These are phyloP conservation scores for Pyrenophora tritici-repentis DNA, from an alignment of 2,329 filamentous ascomycete genomes.

Conservation along the genomic window DNA sequence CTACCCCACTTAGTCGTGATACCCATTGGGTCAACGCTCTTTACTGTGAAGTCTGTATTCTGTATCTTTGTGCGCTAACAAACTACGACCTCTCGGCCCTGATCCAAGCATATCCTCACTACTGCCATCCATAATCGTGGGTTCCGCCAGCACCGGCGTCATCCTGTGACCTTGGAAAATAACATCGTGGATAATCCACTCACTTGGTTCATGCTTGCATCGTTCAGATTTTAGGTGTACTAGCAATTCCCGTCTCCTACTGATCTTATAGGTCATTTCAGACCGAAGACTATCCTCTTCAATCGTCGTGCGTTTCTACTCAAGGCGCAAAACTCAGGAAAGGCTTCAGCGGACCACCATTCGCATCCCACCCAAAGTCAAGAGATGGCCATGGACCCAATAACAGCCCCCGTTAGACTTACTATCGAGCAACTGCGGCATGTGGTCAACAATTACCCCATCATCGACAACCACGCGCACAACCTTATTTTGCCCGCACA, in stretches of 20 bases:
- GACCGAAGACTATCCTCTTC: not conserved
- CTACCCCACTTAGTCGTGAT: slow-evolving; percentile 8
- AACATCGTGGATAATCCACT: slow-evolving; percentile 4
- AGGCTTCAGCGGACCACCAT: not conserved
- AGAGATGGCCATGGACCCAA: slow-evolving; percentile 23
- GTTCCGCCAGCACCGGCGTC: slow-evolving; percentile 11
- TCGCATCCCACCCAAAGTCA: not conserved
- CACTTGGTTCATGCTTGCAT: slow-evolving; percentile 11
- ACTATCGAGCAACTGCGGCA: slow-evolving; percentile 41
- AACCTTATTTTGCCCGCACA: slow-evolving; percentile 64
- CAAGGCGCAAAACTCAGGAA: not conserved
- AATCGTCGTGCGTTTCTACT: not conserved
- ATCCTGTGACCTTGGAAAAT: slow-evolving; percentile 12
- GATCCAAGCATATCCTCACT: not conserved
- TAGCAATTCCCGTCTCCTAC: not conserved
- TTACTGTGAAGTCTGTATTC: not conserved
- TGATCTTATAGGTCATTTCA: not conserved
- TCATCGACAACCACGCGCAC: slow-evolving; percentile 76
- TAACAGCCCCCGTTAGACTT: slow-evolving; percentile 20
- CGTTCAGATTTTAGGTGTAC: not conserved
- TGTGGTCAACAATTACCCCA: slow-evolving; percentile 54
- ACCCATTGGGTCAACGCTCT: not conserved
- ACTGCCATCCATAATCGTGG: not conserved
- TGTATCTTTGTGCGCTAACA: not conserved
- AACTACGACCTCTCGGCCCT: not conserved